Conservation (phyloP, 2,329 filamentous ascomycete species). For the Penicillium carneum region DNA sequence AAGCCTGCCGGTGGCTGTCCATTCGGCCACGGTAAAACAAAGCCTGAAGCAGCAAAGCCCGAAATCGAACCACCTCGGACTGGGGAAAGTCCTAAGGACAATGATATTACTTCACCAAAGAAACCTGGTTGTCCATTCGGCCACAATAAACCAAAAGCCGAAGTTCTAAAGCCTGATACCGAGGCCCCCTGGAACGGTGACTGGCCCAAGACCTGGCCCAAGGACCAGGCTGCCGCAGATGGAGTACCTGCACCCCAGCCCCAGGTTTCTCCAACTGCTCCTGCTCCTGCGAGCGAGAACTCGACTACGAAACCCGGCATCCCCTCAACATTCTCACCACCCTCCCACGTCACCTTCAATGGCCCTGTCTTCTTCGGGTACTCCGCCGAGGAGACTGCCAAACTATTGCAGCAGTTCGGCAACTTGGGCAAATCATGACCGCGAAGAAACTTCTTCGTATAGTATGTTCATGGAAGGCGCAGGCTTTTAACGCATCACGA, state of each 20-base stretch:
- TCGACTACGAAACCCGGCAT: slow-evolving; percentile 19
- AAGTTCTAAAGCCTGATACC: not conserved
- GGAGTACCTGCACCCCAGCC: not conserved
- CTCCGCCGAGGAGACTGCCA: slow-evolving; percentile 79
- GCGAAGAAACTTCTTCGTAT: slow-evolving; percentile 4
- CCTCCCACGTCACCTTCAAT: slow-evolving; percentile 82
- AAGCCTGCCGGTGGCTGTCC: slow-evolving; percentile 45
- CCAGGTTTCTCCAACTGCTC: not conserved
- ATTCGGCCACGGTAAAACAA: slow-evolving; percentile 43
- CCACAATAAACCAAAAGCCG: slow-evolving; percentile 19
- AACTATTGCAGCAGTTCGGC: slow-evolving; percentile 69
- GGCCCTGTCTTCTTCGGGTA: slow-evolving; percentile 95
- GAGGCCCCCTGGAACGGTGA: not conserved
- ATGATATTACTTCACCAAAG: not conserved
- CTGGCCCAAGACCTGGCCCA: slow-evolving; percentile 9
- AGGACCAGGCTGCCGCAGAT: not conserved
- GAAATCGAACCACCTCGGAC: slow-evolving; percentile 19
- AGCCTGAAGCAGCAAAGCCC: slow-evolving; percentile 18
- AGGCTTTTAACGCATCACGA: slow-evolving; percentile 27
- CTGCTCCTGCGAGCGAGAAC: slow-evolving; percentile 19
- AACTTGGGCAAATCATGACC: slow-evolving; percentile 26
- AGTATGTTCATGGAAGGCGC: slow-evolving; percentile 19
- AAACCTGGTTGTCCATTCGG: slow-evolving; percentile 16
- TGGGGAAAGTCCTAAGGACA: slow-evolving; percentile 8
- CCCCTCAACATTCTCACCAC: slow-evolving; percentile 23